Evolutionary conservation across 1,284 basidiomycete species (phyloP), one percentile per base, ranked within the genome.

Genomic region (Malassezia caprae): DNA sequence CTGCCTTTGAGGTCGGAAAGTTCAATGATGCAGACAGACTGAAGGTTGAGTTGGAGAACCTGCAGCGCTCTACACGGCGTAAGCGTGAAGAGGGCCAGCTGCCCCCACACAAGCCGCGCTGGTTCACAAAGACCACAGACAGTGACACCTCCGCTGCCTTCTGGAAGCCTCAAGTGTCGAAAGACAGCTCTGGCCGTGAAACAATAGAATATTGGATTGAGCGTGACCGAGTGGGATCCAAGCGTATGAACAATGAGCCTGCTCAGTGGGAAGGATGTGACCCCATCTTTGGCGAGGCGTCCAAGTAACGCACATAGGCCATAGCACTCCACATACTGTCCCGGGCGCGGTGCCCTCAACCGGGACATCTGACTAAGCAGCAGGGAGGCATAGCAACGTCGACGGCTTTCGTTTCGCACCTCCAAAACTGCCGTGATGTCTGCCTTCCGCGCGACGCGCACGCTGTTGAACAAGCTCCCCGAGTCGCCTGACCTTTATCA

Each of bases 1-100:
- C 88, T 26, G 90, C 90, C n/a, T 94, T 94, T 67, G 90, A 96
- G 79, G 77, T 83, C 62, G 90, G 90, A n/a, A 59, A 82, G 69
- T 96, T 90, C 69, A 90, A 96, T 64, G 78, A 82, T 31, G 93
- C 93, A 43, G 94, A 96, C 74, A 82, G 81, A 51, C 78, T 96
- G 62, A 96, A 98, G 78, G 79, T 80, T 24, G 79, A 79, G 58
- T 88, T 96, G 69, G 93, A 96, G 73, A 88, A 94, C 61, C 82
- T 81, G 68, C 93, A 98, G 77, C 81, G 93, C 1, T 78, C 78
- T 51, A 90, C 85, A 7, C 79, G 91, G 52, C 80, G 80, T 51
- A 82, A 82, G 37, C 78, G 93, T 35, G 90, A 96, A 73, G 81
- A 82, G 55, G 90, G 90, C 12, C 78, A 80, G 64, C 55, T 84